These are phyloP conservation scores for Lactarius indigo DNA, from an alignment of 768 basidiomycete species.

Conservation along the genomic window DNA sequence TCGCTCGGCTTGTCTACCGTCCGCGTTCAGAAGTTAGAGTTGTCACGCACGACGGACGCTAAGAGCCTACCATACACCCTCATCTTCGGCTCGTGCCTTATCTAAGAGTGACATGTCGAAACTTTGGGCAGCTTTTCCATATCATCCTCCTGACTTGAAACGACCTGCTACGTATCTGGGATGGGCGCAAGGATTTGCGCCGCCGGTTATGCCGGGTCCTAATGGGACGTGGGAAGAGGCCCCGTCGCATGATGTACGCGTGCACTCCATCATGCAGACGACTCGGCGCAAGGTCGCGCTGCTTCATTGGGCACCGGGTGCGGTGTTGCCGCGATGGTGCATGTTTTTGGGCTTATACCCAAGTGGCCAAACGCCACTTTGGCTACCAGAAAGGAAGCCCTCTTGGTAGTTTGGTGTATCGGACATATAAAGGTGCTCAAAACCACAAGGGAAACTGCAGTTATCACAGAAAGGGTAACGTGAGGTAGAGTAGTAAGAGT, in stretches of 20 bases:
- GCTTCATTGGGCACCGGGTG: no score
- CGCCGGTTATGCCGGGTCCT: constrained; percentile 38
- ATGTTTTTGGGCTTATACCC: constrained; percentile 78
- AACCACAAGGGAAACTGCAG: no score
- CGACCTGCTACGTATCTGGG: constrained; percentile 86
- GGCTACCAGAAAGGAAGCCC: no score
- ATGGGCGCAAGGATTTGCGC: constrained; percentile 57
- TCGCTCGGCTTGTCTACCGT: no score
- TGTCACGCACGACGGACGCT: constrained; percentile 35
- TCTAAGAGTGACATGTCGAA: constrained; percentile 82
- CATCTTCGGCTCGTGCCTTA: constrained; percentile 84
- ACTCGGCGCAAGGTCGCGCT: no score
- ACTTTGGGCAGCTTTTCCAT: constrained; percentile 70
- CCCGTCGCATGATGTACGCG: constrained; percentile 71
- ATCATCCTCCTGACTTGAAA: constrained; percentile 62
- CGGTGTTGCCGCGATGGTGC: constrained; percentile 62
- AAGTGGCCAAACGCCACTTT: constrained; percentile 28
- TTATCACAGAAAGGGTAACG: no score
- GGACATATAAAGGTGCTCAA: no score
- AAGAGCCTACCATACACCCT: constrained; percentile 87
- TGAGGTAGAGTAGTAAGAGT: no score
- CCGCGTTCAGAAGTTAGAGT: no score
- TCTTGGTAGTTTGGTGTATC: no score
- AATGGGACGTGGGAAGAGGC: no score
- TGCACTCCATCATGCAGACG: constrained; percentile 77